A percentile compares a stretch with the other conserved stretches of the same genome.
phyloP scores from a whole-genome alignment of 2,329 filamentous ascomycete species.

The Ceratocystiopsis minuta region DNA sequence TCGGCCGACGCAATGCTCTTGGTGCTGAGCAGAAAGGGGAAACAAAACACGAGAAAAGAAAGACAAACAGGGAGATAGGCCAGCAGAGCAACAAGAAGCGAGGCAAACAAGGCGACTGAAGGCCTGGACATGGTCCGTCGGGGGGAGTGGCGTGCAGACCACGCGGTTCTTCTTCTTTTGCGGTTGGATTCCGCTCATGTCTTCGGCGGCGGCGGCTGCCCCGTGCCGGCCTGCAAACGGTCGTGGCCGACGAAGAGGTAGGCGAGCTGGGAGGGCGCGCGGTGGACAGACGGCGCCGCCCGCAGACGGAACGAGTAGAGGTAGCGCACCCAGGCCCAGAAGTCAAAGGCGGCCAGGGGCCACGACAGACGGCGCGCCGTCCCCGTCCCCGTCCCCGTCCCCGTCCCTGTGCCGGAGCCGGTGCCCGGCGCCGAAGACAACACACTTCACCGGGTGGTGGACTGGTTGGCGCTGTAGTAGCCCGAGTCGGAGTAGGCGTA shows the following conservation, averaged over 20 bases:
- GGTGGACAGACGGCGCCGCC: slow-evolving; percentile 16
- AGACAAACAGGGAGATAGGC: too few species aligned
- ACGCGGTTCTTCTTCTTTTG: neutral
- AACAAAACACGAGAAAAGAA: too few species aligned
- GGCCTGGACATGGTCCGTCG: too few species aligned
- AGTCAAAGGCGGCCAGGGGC: slow-evolving; percentile 22
- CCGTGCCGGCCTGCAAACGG: slow-evolving; percentile 22
- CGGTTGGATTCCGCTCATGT: neutral
- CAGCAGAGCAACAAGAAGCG: neutral
- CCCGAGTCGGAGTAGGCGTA: slow-evolving; percentile 35
- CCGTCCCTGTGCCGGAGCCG: slow-evolving; percentile 10
- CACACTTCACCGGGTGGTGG: slow-evolving; percentile 32
- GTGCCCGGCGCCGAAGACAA: slow-evolving; percentile 25
- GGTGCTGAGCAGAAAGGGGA: too few species aligned
- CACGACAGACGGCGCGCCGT: slow-evolving; percentile 16
- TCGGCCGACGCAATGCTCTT: too few species aligned
- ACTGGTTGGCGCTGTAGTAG: slow-evolving; percentile 32
- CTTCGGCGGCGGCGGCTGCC: slow-evolving; percentile 14
- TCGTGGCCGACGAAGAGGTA: slow-evolving; percentile 29
- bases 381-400: slow-evolving; percentile 22
- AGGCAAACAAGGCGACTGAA: neutral
- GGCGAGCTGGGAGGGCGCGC: slow-evolving; percentile 29
- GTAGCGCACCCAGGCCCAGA: slow-evolving; percentile 28
- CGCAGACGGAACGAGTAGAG: slow-evolving; percentile 27
- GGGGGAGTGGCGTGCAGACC: neutral